Percentiles rank a stretch among this genome's conserved stretches.
These are phyloP conservation scores for Nematodospora valgi DNA, from an alignment of 805 yeast species.

Conservation along the genomic window DNA sequence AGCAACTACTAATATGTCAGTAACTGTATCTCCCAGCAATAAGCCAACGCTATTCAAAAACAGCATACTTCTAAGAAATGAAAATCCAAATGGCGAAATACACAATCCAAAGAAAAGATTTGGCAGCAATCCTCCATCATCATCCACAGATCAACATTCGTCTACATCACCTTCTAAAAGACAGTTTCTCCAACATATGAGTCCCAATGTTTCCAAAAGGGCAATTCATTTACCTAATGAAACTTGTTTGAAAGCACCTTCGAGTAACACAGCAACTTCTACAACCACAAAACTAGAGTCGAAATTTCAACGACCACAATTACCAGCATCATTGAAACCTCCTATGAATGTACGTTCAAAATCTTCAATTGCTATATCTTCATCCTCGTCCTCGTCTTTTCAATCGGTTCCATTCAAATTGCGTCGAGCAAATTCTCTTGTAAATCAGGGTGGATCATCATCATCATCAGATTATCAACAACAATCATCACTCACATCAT, in stretches of 20 bases:
- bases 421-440: slow-evolving; percentile 32
- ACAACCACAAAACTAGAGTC: slow-evolving; percentile 2
- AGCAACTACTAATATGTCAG: too few species aligned
- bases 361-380: slow-evolving; percentile 11
- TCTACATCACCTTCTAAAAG: slow-evolving; percentile 19
- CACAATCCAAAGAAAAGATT: neutral
- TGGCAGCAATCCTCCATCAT: slow-evolving; percentile 2
- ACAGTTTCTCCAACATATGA: slow-evolving; percentile 29
- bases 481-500: slow-evolving; percentile 19
- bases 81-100: too few species aligned
- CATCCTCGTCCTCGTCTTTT: neutral
- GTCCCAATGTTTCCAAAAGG: slow-evolving; percentile 31
- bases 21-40: neutral
- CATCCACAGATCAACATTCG: neutral
- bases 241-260: slow-evolving; percentile 1
- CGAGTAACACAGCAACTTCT: slow-evolving; percentile 5
- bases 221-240: slow-evolving; percentile 20
- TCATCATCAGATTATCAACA: slow-evolving; percentile 25
- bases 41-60: neutral
- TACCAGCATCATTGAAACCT: slow-evolving; percentile 18
- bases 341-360: slow-evolving; percentile 23
- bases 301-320: slow-evolving; percentile 10
- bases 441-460: slow-evolving; percentile 23
- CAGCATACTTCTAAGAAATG: neutral
- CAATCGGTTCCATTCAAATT: slow-evolving; percentile 15